These are phyloP conservation scores for Aureobasidium sp. DNA, from an alignment of 2,329 filamentous ascomycete genomes.

Conservation along the genomic window DNA sequence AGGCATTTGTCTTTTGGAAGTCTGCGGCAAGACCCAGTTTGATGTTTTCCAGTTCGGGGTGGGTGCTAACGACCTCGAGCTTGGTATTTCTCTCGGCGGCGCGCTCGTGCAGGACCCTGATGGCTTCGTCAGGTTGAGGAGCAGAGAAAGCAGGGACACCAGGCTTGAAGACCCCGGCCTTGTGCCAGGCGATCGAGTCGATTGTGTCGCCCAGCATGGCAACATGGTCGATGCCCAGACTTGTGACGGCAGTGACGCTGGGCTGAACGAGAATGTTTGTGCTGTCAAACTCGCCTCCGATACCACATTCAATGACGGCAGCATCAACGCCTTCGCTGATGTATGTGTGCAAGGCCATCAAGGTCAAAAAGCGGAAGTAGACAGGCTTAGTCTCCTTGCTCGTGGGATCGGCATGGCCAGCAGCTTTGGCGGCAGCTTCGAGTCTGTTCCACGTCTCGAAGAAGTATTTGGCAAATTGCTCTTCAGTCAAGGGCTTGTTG, in stretches of 20 bases:
- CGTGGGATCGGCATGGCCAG: constrained; percentile 44
- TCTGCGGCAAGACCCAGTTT: constrained; percentile 54
- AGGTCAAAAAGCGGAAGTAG: constrained; percentile 86
- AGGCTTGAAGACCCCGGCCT: constrained; percentile 76
- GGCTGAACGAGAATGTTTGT: constrained; percentile 77
- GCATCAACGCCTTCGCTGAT: constrained; percentile 65
- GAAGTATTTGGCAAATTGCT: constrained; percentile 67
- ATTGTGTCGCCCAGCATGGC: constrained; percentile 72
- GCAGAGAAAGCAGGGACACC: constrained; percentile 58
- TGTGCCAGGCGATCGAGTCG: constrained; percentile 84
- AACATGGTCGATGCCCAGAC: constrained; percentile 78
- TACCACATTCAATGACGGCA: constrained; percentile 86
- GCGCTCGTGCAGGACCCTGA: constrained; percentile 50
- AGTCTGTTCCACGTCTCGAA: constrained; percentile 75
- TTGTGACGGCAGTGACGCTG: constrained; percentile 66
- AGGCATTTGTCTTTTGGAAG: constrained; percentile 58
- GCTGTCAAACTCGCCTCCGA: constrained; percentile 87
- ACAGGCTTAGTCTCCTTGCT: constrained; percentile 63
- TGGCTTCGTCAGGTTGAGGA: constrained; percentile 48
- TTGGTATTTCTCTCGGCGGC: constrained; percentile 44
- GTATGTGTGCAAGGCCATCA: constrained; percentile 83
- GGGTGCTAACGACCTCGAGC: constrained; percentile 43
- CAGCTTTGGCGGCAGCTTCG: constrained; percentile 44
- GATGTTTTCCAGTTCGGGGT: constrained; percentile 43
- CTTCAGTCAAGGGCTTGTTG: constrained; percentile 60